These are phyloP conservation scores for Phellinidium pouzarii DNA, from an alignment of 1,284 basidiomycete genomes.

Conservation along the genomic window DNA sequence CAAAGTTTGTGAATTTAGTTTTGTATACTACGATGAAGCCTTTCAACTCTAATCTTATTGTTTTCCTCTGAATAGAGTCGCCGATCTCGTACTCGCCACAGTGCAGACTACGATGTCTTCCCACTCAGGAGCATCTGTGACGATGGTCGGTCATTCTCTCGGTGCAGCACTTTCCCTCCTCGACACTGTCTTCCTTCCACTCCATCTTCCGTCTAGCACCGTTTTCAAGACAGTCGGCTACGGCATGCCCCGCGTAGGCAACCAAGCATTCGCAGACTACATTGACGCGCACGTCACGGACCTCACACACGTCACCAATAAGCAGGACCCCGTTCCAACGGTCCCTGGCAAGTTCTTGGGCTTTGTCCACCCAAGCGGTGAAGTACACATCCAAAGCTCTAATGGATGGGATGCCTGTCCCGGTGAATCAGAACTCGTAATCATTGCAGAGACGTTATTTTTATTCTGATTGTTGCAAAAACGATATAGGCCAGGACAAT, in stretches of 20 bases:
- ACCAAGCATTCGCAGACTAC: slow-evolving; percentile 23
- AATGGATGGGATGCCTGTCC: slow-evolving; percentile 23
- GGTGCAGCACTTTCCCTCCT: slow-evolving; percentile 44
- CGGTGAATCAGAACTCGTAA: slow-evolving; percentile 15
- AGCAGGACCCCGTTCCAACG: slow-evolving; percentile 28
- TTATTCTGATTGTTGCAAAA: not conserved
- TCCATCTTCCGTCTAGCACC: slow-evolving; percentile 34
- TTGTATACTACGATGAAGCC: slow-evolving; percentile 8
- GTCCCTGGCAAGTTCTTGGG: slow-evolving; percentile 28
- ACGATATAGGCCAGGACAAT: slow-evolving; percentile 18
- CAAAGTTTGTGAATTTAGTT: slow-evolving; percentile 16
- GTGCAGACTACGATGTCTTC: slow-evolving; percentile 29
- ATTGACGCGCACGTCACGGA: slow-evolving; percentile 20
- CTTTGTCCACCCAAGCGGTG: slow-evolving; percentile 26
- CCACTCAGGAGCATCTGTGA: slow-evolving; percentile 28
- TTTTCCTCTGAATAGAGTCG: slow-evolving; percentile 24
- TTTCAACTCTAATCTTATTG: slow-evolving; percentile 10
- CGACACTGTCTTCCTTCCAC: slow-evolving; percentile 40
- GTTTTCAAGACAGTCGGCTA: slow-evolving; percentile 37
- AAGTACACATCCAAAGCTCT: slow-evolving; percentile 26
- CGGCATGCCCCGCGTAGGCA: slow-evolving; percentile 35
- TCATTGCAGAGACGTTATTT: not conserved
- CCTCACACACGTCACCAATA: slow-evolving; percentile 27
- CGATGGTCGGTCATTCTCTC: slow-evolving; percentile 35
- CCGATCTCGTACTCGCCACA: slow-evolving; percentile 30